Percentiles rank a stretch among this genome's conserved stretches.
Evolutionary conservation across 1,284 basidiomycete genomes (phyloP).

Genomic region (Cutaneotrichosporon mucoides): DNA sequence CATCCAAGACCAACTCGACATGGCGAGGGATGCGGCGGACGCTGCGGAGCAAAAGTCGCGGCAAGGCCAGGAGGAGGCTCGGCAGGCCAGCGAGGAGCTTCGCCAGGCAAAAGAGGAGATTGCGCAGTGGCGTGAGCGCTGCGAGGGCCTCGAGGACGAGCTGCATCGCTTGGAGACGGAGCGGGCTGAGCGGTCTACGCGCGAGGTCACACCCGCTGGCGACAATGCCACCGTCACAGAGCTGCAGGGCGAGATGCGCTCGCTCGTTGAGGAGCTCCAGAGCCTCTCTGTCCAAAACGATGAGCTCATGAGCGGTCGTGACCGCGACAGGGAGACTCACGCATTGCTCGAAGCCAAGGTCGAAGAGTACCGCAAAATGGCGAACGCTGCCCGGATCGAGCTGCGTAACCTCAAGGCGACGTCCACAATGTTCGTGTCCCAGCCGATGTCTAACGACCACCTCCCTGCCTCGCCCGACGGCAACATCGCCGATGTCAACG

Average conservation of each 20-base stretch:
- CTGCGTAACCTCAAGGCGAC: constrained; percentile 79
- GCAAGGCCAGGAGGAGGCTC: too few species aligned
- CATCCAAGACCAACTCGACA: constrained; percentile 61
- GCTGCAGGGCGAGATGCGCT: constrained; percentile 79
- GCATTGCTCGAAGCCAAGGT: constrained; percentile 78
- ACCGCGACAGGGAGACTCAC: constrained; percentile 71
- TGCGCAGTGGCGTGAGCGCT: constrained; percentile 65
- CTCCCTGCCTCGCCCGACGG: constrained; percentile 81
- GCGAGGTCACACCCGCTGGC: background rate
- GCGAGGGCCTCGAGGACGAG: constrained; percentile 69
- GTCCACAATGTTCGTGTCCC: constrained; percentile 54
- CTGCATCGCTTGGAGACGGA: constrained; percentile 38
- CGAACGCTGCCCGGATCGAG: constrained; percentile 91
- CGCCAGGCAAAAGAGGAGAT: constrained; percentile 67
- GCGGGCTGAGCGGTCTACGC: constrained; percentile 18
- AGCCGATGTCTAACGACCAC: constrained; percentile 72
- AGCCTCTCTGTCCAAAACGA: constrained; percentile 83
- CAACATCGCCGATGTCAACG: constrained; percentile 84
- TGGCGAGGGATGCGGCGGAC: constrained; percentile 38
- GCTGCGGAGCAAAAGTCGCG: background rate
- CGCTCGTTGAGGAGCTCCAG: constrained; percentile 73
- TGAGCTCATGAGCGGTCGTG: constrained; percentile 77
- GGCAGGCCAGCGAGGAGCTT: constrained; percentile 24
- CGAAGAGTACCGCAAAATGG: constrained; percentile 89
- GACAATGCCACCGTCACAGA: constrained; percentile 59